Percentiles rank a stretch among this genome's conserved stretches.
These are phyloP conservation scores for Quercus agrifolia DNA, from an alignment of 306 rosid genomes.

Conservation along the genomic window DNA sequence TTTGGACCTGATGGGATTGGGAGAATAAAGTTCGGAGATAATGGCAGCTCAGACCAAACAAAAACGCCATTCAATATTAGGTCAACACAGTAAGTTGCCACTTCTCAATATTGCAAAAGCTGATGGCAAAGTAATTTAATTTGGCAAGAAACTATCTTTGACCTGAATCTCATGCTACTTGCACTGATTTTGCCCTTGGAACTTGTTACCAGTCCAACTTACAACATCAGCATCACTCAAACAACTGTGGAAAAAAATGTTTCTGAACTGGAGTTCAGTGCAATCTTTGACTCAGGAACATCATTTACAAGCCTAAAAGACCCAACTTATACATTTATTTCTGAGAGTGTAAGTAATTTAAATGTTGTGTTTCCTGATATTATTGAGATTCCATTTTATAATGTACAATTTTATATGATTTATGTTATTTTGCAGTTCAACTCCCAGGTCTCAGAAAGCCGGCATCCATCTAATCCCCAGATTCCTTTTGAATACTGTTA, in stretches of 20 bases:
- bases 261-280: slow-evolving; percentile 46
- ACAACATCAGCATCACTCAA: slow-evolving; percentile 69
- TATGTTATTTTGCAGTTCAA: slow-evolving; percentile 52
- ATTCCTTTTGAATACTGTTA: slow-evolving; percentile 85
- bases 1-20: slow-evolving; percentile 62
- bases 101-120: neutral
- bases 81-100: slow-evolving; percentile 42
- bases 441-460: slow-evolving; percentile 28
- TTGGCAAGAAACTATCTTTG: neutral
- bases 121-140: neutral
- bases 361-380: slow-evolving; percentile 5
- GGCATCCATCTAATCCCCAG: slow-evolving; percentile 16
- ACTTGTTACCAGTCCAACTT: slow-evolving; percentile 55
- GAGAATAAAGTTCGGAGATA: slow-evolving; percentile 80
- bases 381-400: slow-evolving; percentile 1
- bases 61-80: slow-evolving; percentile 63
- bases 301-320: slow-evolving; percentile 77
- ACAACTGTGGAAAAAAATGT: slow-evolving; percentile 41
- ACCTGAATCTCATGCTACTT: slow-evolving; percentile 6
- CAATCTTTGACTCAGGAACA: slow-evolving; percentile 87
- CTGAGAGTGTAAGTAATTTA: slow-evolving; percentile 49
- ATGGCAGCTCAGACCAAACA: slow-evolving; percentile 52
- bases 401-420: neutral
- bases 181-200: slow-evolving; percentile 17
- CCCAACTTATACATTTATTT: slow-evolving; percentile 65